A percentile compares a stretch with the other conserved stretches of the same genome.
phyloP scores from a whole-genome alignment of 192 early-diverging fungal genomes.

The Coemansia sp. region DNA sequence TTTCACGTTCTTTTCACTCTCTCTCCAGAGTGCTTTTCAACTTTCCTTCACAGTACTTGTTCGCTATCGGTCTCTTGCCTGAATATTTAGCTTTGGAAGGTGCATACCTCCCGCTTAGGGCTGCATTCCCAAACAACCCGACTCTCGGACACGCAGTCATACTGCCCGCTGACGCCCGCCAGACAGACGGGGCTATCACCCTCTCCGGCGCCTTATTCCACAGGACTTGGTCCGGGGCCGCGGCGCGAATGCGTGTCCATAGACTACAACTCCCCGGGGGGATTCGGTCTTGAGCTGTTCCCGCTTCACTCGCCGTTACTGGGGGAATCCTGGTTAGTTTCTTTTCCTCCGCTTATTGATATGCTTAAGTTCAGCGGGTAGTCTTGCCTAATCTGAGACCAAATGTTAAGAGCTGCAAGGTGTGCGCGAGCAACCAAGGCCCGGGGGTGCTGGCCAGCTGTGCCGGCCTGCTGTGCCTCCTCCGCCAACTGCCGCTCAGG shows the following conservation, averaged over 20 bases:
- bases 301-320: constrained; percentile 77
- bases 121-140: constrained; percentile 75
- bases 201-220: constrained; percentile 70
- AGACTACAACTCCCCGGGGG: constrained; percentile 57
- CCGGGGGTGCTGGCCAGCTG: neutral
- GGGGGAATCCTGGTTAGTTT: constrained; percentile 77
- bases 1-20: constrained; percentile 84
- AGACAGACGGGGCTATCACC: constrained; percentile 70
- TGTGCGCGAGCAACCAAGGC: neutral
- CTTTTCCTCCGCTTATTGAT: constrained; percentile 82
- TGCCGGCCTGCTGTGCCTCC: neutral
- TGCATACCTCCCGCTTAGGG: constrained; percentile 76
- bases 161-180: constrained; percentile 4
- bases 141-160: constrained; percentile 53
- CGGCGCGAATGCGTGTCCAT: constrained; percentile 54
- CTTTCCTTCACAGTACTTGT: constrained; percentile 88
- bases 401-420: constrained; percentile 12
- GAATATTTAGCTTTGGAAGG: constrained; percentile 80
- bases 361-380: constrained; percentile 79
- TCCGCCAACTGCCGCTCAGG: too few species aligned
- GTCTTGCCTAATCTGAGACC: constrained; percentile 63
- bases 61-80: constrained; percentile 80
- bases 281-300: constrained; percentile 70
- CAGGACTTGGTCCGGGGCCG: constrained; percentile 56
- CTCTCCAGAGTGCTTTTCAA: constrained; percentile 83